Conservation (phyloP, 2,329 filamentous ascomycete species). For the Cladophialophora exuberans region DNA sequence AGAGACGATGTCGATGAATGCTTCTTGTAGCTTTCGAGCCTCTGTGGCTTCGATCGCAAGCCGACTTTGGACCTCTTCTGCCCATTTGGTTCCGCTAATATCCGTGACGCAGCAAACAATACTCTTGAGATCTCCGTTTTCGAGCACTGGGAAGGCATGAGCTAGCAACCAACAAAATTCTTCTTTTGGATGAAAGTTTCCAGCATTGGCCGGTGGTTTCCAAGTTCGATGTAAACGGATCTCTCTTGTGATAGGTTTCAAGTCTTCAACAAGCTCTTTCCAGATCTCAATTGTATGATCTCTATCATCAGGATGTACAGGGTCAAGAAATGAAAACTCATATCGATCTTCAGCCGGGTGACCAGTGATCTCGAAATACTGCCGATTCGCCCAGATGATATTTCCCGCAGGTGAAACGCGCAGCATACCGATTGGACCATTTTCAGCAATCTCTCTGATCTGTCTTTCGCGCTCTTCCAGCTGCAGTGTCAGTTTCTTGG, state of each 20-base stretch:
- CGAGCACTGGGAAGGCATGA: conserved; percentile 23
- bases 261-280: conserved; percentile 5
- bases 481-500: conserved; percentile 22
- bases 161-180: conserved; percentile 26
- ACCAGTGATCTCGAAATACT: conserved; percentile 31
- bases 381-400: conserved; percentile 27
- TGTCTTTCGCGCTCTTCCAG: conserved; percentile 23
- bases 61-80: conserved; percentile 47
- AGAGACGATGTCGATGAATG: conserved; percentile 74
- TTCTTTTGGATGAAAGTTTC: conserved; percentile 15
- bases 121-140: conserved; percentile 34
- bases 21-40: conserved; percentile 60
- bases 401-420: conserved; percentile 16
- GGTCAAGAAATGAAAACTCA: conserved; percentile 25
- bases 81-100: conserved; percentile 35
- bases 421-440: conserved; percentile 13
- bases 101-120: conserved; percentile 47
- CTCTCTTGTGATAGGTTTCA: conserved; percentile 11
- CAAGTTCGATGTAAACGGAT: conserved; percentile 25
- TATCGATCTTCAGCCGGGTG: conserved; percentile 23
- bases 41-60: conserved; percentile 25
- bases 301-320: conserved; percentile 22
- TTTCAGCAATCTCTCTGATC: conserved; percentile 26
- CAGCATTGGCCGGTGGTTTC: conserved; percentile 24
- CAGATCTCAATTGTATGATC: conserved; percentile 8